Evolutionary conservation across 352 stramenopile species (phyloP), one percentile per base, ranked within the genome.

Genomic region (Globisporangium okanoganense): DNA sequence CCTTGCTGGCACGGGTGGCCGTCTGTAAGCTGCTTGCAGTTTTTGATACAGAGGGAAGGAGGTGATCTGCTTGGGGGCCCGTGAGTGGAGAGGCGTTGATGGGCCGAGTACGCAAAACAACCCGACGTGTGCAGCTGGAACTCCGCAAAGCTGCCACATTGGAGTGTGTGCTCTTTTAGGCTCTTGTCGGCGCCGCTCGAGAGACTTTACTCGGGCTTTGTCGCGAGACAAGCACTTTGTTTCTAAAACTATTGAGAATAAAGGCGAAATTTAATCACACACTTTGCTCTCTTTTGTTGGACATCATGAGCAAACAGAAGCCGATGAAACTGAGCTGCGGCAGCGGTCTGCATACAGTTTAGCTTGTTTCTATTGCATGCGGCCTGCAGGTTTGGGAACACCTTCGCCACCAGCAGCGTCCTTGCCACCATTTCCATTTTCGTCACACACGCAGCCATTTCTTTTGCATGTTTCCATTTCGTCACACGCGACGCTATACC

Each of bases 1-100:
- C 57, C 83, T 97, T 75, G 86, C 79, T 58, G 88, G 88, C 66
- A 67, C 91, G 58, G 90, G 90, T 61, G 90, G 90, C 71, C 84
- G 90, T 60, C 80, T 97, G 61, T 97, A 96, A 96, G 72, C 68
- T 62, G 54, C 54, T 51, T 51, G 55, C 43, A 49, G 53, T 47
- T 61, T 66, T 66, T 61, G 61, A 50, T 29, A 53, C 58, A 49
- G 58, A 65, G 35, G 49, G 58, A 65, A 35, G 49, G 48, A 64
- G 25, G 48, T 51, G 58, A 58, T 41, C 14, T 64, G 51, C 38
- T 55, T 48, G 56, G 47, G 27, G n/a, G 47, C 24, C 40, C 40
- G 49, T 25, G 24, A 24, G 49, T 25, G 49, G 38, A 38, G 27
- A 55, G 20, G 51, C 27, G 31, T 4, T 22, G 31, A 52, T 25